Percentiles rank a stretch among this genome's conserved stretches.
Evolutionary conservation across 257 asterid genomes (phyloP).

Genomic region (Rhazya stricta): DNA sequence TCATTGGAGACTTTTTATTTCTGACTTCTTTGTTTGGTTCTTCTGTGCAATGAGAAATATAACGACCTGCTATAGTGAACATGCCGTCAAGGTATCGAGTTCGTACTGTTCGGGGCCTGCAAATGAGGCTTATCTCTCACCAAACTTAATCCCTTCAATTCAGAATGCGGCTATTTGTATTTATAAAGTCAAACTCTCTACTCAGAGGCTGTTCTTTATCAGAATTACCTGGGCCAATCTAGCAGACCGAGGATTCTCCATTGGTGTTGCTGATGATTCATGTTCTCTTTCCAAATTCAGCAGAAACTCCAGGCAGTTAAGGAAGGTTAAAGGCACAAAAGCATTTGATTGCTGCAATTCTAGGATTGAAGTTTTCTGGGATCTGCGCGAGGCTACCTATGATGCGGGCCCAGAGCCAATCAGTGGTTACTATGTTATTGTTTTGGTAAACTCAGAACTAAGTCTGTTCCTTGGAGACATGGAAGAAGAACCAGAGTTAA

Average conservation of each 20-base stretch:
- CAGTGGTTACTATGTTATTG: constrained; percentile 39
- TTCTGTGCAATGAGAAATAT: constrained; percentile 51
- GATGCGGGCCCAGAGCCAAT: constrained; percentile 63
- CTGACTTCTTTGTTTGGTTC: neutral
- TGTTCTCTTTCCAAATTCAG: constrained; percentile 28
- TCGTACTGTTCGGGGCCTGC: constrained; percentile 61
- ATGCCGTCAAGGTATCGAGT: constrained; percentile 67
- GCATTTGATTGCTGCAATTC: constrained; percentile 28
- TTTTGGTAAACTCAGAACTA: constrained; percentile 43
- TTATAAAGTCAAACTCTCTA: constrained; percentile 46
- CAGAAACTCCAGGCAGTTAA: constrained; percentile 22
- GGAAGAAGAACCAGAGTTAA: constrained; percentile 29
- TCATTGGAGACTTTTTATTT: neutral
- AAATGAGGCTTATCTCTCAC: constrained; percentile 23
- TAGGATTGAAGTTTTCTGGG: constrained; percentile 58
- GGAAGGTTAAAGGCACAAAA: constrained; percentile 37
- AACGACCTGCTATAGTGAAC: constrained; percentile 61
- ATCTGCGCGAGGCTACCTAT: constrained; percentile 47
- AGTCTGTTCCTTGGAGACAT: constrained; percentile 49
- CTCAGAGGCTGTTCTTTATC: constrained; percentile 34
- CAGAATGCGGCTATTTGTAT: constrained; percentile 44
- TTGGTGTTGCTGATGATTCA: constrained; percentile 40
- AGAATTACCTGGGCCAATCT: constrained; percentile 49
- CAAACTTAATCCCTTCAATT: constrained; percentile 29
- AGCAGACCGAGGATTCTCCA: constrained; percentile 34